These are phyloP conservation scores for Termitomyces sp. DNA, from an alignment of 768 basidiomycete species.

Conservation along the genomic window DNA sequence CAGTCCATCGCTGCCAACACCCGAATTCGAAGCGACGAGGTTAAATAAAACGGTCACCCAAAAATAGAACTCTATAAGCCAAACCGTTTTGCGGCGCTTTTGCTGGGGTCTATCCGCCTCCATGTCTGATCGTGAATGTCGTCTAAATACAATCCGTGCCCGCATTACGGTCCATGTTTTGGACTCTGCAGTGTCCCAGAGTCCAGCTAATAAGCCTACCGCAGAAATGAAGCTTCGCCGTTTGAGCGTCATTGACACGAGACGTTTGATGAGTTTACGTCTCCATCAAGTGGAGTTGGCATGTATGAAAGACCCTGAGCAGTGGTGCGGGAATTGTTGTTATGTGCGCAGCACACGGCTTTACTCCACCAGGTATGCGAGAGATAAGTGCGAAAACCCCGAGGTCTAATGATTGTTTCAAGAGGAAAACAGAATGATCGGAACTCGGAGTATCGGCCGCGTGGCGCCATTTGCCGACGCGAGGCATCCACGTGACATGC, in stretches of 20 bases:
- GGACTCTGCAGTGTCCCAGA: neutral
- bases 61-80: conserved; percentile 12
- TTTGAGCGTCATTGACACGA: neutral
- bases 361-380: neutral
- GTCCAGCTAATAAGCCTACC: neutral
- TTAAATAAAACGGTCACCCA: conserved; percentile 7
- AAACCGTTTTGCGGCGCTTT: neutral
- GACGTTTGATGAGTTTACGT: conserved; percentile 5
- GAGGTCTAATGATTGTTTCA: neutral
- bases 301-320: neutral
- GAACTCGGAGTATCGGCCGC: conserved; percentile 1
- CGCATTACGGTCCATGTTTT: neutral
- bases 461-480: neutral
- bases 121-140: neutral
- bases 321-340: neutral
- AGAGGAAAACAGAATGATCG: neutral
- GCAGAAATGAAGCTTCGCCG: neutral
- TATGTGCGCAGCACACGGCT: neutral
- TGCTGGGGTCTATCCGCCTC: neutral
- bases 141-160: neutral
- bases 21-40: conserved; percentile 17
- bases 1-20: conserved; percentile 13
- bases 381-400: neutral
- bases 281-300: neutral
- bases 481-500: neutral